Conservation (phyloP, 352 stramenopile species). For the Phytophthora sp. region DNA sequence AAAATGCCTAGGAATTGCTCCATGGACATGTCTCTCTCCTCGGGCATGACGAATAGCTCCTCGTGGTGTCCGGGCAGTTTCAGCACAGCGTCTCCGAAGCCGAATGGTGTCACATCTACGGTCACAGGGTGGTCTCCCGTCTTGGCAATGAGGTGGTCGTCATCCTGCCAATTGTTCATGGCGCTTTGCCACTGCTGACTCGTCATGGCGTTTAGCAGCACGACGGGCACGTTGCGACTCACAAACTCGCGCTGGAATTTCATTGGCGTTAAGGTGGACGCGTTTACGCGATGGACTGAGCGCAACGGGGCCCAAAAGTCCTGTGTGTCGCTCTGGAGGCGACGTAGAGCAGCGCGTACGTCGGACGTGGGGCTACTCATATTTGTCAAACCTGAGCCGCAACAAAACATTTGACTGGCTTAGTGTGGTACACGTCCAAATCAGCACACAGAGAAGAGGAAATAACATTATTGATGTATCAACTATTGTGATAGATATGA, state of each 20-base stretch:
- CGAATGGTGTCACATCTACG: slow-evolving; percentile 83
- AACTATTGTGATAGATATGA: no score
- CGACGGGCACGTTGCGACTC: slow-evolving; percentile 77
- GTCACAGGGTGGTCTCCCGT: slow-evolving; percentile 55
- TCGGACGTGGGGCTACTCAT: no score
- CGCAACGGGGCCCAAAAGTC: slow-evolving; percentile 80
- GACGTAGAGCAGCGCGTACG: slow-evolving; percentile 20
- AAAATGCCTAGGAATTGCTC: slow-evolving; percentile 59
- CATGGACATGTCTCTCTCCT: slow-evolving; percentile 80
- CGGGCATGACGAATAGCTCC: slow-evolving; percentile 78
- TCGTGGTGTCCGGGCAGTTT: slow-evolving; percentile 33
- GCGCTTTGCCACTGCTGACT: slow-evolving; percentile 59
- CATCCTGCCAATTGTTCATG: slow-evolving; percentile 53
- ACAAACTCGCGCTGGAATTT: slow-evolving; percentile 81
- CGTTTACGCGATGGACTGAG: slow-evolving; percentile 58
- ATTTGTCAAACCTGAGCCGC: no score
- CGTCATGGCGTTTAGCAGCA: slow-evolving; percentile 74
- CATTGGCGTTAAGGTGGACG: slow-evolving; percentile 45
- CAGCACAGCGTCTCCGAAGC: slow-evolving; percentile 74
- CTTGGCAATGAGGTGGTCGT: slow-evolving; percentile 61
- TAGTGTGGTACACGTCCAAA: no score
- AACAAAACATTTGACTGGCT: no score
- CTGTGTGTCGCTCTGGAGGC: slow-evolving; percentile 62
- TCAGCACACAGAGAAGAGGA: no score
- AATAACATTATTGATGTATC: no score